Evolutionary conservation across 116 monocot species (phyloP).

Genomic region (Iris pallida): DNA sequence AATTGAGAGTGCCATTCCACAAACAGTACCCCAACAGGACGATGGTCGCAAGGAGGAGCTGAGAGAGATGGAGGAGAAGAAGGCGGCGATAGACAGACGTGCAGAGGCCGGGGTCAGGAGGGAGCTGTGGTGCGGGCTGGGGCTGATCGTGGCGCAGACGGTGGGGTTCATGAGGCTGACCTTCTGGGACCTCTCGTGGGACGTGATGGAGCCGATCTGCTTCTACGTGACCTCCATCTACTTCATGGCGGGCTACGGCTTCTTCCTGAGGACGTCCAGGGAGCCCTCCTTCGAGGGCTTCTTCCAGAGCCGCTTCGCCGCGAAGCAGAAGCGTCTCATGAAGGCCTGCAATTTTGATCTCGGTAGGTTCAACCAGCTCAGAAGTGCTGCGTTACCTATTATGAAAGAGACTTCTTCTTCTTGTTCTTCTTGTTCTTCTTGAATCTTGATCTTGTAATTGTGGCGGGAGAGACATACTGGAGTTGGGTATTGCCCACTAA

Average conservation of each 20-base stretch:
- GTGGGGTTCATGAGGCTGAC: slow-evolving; percentile 22
- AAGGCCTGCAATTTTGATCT: slow-evolving; percentile 20
- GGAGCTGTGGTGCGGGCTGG: slow-evolving; percentile 22
- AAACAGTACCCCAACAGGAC: neutral
- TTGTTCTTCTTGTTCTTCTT: too few relatives aligned
- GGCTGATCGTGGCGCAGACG: slow-evolving; percentile 15
- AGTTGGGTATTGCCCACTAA: slow-evolving; percentile 12
- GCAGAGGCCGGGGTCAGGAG: slow-evolving; percentile 6
- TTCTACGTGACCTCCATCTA: slow-evolving; percentile 26
- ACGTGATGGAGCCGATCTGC: slow-evolving; percentile 37
- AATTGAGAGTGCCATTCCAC: slow-evolving; percentile 27
- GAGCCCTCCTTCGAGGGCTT: slow-evolving; percentile 30
- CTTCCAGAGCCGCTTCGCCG: slow-evolving; percentile 22
- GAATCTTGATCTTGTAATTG: neutral
- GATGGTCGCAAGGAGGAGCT: slow-evolving; percentile 9
- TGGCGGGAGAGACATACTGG: too few relatives aligned
- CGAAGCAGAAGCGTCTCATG: slow-evolving; percentile 27
- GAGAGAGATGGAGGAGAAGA: slow-evolving; percentile 16
- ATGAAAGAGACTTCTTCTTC: neutral
- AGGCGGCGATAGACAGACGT: slow-evolving; percentile 10
- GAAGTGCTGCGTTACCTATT: neutral
- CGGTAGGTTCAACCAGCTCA: slow-evolving; percentile 20
- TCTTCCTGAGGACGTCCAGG: slow-evolving; percentile 24
- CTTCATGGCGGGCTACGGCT: slow-evolving; percentile 22
- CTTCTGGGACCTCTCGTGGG: slow-evolving; percentile 38